These are phyloP conservation scores for Candida labiduridarum DNA, from an alignment of 1,139 yeast species.

Conservation along the genomic window DNA sequence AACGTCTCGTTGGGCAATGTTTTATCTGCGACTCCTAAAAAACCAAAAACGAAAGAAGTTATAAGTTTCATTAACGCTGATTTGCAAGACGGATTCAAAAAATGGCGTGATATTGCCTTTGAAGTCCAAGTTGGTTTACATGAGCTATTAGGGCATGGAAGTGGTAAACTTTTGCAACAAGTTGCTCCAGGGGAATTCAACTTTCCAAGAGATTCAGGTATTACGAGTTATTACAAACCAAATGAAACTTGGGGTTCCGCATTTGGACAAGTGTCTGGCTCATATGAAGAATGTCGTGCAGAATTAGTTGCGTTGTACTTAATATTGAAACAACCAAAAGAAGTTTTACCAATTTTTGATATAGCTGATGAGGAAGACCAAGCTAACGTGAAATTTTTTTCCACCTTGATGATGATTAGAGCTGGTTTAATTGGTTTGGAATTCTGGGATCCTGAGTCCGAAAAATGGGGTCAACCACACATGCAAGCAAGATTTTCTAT, in stretches of 20 bases:
- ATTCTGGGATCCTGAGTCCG: conserved; percentile 79
- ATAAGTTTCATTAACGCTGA: conserved; percentile 62
- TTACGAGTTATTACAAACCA: conserved; percentile 67
- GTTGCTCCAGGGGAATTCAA: conserved; percentile 65
- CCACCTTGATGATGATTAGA: conserved; percentile 80
- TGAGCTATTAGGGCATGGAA: conserved; percentile 90
- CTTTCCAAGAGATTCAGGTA: conserved; percentile 73
- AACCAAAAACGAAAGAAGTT: conserved; percentile 67
- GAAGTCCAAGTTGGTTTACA: conserved; percentile 94
- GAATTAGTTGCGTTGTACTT: conserved; percentile 86
- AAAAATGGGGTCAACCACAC: conserved; percentile 95
- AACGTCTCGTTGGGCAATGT: conserved; percentile 89
- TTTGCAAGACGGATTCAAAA: conserved; percentile 60
- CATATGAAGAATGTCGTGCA: conserved; percentile 92
- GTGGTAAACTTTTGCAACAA: conserved; percentile 78
- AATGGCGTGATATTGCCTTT: conserved; percentile 79
- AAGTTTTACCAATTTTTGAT: conserved; percentile 73
- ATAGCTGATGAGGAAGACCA: conserved; percentile 58
- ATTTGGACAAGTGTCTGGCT: conserved; percentile 80
- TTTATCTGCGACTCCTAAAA: conserved; percentile 63
- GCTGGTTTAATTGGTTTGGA: conserved; percentile 84
- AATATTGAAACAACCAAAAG: conserved; percentile 59
- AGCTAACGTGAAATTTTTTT: conserved; percentile 63
- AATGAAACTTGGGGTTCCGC: conserved; percentile 91
- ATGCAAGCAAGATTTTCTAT: conserved; percentile 92